These are phyloP conservation scores for Aspergillus funiculosus DNA, from an alignment of 495 filamentous ascomycete genomes.

Conservation along the genomic window DNA sequence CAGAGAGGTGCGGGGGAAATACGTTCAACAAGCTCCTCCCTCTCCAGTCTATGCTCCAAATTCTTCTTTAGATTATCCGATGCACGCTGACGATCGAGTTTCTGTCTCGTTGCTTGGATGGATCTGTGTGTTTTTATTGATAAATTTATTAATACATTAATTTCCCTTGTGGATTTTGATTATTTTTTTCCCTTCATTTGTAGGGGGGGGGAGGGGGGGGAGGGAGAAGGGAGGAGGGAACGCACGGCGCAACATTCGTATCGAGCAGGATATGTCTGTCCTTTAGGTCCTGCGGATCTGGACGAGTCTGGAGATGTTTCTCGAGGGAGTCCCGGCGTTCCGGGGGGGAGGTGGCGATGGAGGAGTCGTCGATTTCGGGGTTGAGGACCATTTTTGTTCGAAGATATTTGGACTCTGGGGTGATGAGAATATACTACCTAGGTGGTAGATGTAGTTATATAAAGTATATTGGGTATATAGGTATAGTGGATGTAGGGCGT, in stretches of 20 bases:
- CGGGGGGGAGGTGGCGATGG: constrained; percentile 49
- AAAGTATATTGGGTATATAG: not conserved
- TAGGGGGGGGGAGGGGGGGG: not conserved
- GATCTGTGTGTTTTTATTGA: constrained; percentile 35
- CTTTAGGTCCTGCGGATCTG: constrained; percentile 74
- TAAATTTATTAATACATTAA: too few species aligned
- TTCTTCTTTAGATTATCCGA: constrained; percentile 63
- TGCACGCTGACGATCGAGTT: constrained; percentile 59
- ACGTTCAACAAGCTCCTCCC: constrained; percentile 69
- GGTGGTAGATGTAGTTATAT: not conserved
- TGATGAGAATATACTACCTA: not conserved
- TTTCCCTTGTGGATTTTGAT: too few species aligned
- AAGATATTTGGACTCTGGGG: not conserved
- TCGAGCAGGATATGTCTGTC: constrained; percentile 67
- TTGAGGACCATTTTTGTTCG: constrained; percentile 17
- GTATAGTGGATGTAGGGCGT: not conserved
- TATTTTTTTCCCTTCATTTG: too few species aligned
- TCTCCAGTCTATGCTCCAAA: constrained; percentile 57
- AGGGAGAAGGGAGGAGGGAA: constrained; percentile 1
- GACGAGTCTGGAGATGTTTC: constrained; percentile 73
- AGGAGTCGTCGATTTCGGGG: constrained; percentile 32
- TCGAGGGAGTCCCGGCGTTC: constrained; percentile 85
- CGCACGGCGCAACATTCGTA: constrained; percentile 63
- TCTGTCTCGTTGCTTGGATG: constrained; percentile 54
- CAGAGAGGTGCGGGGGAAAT: constrained; percentile 17